Base-by-base conservation (phyloP, 495 filamentous ascomycete genomes). In the Penicillium steckii region DNA sequence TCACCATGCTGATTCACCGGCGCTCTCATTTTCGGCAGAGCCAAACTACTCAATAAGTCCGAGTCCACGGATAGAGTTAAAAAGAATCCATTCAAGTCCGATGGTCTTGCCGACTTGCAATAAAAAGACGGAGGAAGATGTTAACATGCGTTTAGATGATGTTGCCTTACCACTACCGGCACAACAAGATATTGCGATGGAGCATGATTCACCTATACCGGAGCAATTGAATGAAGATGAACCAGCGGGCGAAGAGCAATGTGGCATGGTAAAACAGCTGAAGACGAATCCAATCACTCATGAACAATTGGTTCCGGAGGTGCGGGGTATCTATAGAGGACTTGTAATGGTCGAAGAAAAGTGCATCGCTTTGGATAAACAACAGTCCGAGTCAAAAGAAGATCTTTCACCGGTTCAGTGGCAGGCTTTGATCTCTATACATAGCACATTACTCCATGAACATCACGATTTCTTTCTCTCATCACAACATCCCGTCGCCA, bases 381-480 rank as follows among this genome's bases (percentile, higher is more conserved):
- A 80, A 9, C 80, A 86, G 40, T 75, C 72, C 1, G 71, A 70
- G 44, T 52, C 61, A 43, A 52, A 72, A 13, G 54, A 61, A 69
- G 51, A 61, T 27, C 69, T 91, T 2, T 80, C 75, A 42, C 72
- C 77, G 42, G 74, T 83, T 27, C 84, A 91, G 54, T 91, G 85
- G 87, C 85, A 89, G 56, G 83, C 83, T 0, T 59, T 91, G 10
- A 86, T 89, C 47, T 84, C 83, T 2, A 63, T 91, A 1, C 89
- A 94, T 59, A 71, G 84, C 9, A 88, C 86, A 0, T 65, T 93
- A 1, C 68, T 93, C 1, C 80, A 90, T 52, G 88, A 93, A 50
- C 85, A 91, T 52, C 87, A 93, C 54, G 88, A 91, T 52, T 92
- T 93, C 58, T 86, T 94, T 46, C 66, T 93, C 1, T 88, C 87